Evolutionary conservation across 805 yeast species (phyloP), one percentile per base, ranked within the genome.

Genomic region (Monosporozyma siamensis): DNA sequence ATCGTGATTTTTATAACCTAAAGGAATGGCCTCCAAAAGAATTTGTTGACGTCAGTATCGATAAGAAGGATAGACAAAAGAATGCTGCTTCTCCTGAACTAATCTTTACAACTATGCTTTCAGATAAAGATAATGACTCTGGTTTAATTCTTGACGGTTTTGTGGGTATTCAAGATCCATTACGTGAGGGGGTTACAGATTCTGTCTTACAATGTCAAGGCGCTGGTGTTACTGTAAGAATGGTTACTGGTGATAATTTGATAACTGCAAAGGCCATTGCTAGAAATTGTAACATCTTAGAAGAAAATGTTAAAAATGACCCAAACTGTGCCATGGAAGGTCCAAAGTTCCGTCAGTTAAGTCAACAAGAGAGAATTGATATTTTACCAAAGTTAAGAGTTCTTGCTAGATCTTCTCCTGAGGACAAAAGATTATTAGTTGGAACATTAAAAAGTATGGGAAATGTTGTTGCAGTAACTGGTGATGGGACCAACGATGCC

Each of bases 401-500:
- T 2, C 67, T 92, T 52, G 98, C 97, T 1, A 75, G 99, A 56
- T 87, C 96, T 1, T 81, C 94, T 10, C 99, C 99, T 3, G 95
- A 90, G 51, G 99, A 92, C 65, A 92, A 92, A 65, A 71, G 95
- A 45, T 67, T 85, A 23, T 71, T 92, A 36, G 98, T 94, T 27
- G 84, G 82, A 48, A 79, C 88, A 10, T 69, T 92, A 53, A 80
- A 82, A 55, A 69, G 72, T 29, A 71, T 78, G 57, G 95, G 94
- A 20, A 97, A 92, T 57, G 95, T 90, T 27, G 98, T 92, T 39
- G 98, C 98, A 1, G 97, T 90, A 27, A 92, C 99, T 30, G 99
- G 98, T 59, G 99, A 92, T 63, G 99, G 99, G 65, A 90, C 97
- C 7, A 92, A 92, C 62, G 99, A 92, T 71, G 98, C 97, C 0